A percentile compares a stretch with the other conserved stretches of the same genome.
Conservation (phyloP, 306 rosid species). For the Hippophae gyantsensis region DNA sequence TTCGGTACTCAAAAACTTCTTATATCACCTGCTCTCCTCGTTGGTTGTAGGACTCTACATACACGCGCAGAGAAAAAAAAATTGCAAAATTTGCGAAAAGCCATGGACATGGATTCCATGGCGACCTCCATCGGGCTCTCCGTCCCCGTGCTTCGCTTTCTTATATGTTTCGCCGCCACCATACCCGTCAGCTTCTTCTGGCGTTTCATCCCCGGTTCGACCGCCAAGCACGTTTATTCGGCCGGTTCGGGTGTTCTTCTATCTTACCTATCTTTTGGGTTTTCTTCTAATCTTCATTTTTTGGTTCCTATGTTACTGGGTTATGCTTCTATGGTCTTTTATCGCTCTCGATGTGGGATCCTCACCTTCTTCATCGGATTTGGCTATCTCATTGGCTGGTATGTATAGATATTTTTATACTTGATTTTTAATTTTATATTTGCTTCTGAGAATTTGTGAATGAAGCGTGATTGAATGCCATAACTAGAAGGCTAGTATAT, state of each 20-base stretch:
- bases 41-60: too few species aligned
- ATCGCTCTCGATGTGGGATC: constrained; percentile 65
- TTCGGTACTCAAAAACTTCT: too few species aligned
- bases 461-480: background rate
- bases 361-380: constrained; percentile 70
- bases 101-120: constrained; percentile 80
- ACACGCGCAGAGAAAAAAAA: too few species aligned
- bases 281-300: constrained; percentile 83
- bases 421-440: background rate
- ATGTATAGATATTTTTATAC: constrained; percentile 1
- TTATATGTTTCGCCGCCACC: constrained; percentile 78
- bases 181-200: constrained; percentile 70
- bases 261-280: constrained; percentile 75
- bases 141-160: constrained; percentile 75
- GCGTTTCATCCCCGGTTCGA: constrained; percentile 58
- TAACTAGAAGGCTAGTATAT: too few species aligned
- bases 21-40: too few species aligned
- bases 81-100: background rate
- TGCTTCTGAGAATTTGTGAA: background rate
- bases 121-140: constrained; percentile 76
- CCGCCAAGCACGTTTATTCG: constrained; percentile 66
- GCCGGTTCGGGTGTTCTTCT: constrained; percentile 55
- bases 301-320: constrained; percentile 67
- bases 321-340: constrained; percentile 70
- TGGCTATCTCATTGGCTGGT: constrained; percentile 88